A percentile compares a stretch with the other conserved stretches of the same genome.
Evolutionary conservation across 768 basidiomycete genomes (phyloP).

Genomic region (Termitomyces sp.): DNA sequence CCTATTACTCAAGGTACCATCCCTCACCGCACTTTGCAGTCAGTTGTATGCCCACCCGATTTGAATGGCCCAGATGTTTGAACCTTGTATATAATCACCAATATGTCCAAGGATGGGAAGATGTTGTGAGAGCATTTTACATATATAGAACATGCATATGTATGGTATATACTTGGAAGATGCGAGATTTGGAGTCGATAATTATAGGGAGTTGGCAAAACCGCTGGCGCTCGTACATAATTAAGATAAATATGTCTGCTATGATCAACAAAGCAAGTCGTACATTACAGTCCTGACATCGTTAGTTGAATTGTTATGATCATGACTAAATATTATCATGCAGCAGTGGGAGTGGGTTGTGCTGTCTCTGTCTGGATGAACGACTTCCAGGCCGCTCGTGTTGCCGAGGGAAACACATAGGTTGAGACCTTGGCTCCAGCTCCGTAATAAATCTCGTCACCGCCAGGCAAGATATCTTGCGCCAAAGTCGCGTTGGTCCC

Average conservation of each 20-base stretch:
- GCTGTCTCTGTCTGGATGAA: constrained; percentile 43
- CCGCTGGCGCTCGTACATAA: too few species aligned
- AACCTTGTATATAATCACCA: too few species aligned
- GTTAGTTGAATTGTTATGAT: background rate
- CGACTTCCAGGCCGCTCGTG: constrained; percentile 51
- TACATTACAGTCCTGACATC: constrained; percentile 45
- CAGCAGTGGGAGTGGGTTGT: constrained; percentile 10
- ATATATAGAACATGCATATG: too few species aligned
- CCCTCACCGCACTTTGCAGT: too few species aligned
- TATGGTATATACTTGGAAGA: too few species aligned
- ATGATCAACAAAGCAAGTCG: constrained; percentile 28
- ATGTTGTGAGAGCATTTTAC: too few species aligned
- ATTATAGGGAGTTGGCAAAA: too few species aligned
- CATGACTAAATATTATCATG: background rate
- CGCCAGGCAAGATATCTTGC: constrained; percentile 47
- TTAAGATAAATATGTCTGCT: background rate
- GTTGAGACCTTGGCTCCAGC: constrained; percentile 46
- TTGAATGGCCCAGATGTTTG: too few species aligned
- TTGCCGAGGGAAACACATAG: constrained; percentile 51
- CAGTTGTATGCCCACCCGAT: too few species aligned
- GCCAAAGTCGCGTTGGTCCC: constrained; percentile 49
- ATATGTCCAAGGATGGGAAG: too few species aligned
- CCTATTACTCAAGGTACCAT: too few species aligned
- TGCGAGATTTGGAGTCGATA: too few species aligned
- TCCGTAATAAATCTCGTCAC: constrained; percentile 54